phyloP scores from a whole-genome alignment of 176 grass and related monocot species.

The Carex parvula region DNA sequence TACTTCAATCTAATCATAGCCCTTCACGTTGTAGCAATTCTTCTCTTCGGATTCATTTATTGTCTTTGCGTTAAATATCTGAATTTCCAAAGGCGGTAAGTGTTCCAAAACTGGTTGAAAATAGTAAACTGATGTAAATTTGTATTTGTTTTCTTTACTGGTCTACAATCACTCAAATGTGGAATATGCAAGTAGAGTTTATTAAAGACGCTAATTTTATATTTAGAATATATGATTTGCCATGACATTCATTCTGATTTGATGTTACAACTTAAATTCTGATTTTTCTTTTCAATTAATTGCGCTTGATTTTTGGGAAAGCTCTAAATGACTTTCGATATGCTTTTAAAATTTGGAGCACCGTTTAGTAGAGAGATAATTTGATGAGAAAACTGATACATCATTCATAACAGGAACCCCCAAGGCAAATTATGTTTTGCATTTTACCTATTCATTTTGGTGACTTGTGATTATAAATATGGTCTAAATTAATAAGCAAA shows the following conservation, averaged over 20 bases:
- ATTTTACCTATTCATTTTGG: too few species aligned
- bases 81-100: slow-evolving; percentile 48
- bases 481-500: too few species aligned
- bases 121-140: neutral
- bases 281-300: neutral
- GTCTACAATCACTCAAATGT: neutral
- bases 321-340: too few species aligned
- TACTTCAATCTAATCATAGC: slow-evolving; percentile 35
- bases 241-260: neutral
- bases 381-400: too few species aligned
- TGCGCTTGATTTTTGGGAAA: neutral
- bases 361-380: too few species aligned
- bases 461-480: too few species aligned
- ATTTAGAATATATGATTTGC: neutral
- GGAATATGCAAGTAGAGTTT: neutral
- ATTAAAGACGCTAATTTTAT: neutral
- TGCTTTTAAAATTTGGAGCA: too few species aligned
- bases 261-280: neutral
- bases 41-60: slow-evolving; percentile 36
- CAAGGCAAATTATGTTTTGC: too few species aligned
- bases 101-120: neutral
- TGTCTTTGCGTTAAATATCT: slow-evolving; percentile 45
- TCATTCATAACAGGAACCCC: too few species aligned
- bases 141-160: neutral
- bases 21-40: slow-evolving; percentile 29